phyloP scores from a whole-genome alignment of 192 early-diverging fungal genomes.

The Backusella tuberculispora region DNA sequence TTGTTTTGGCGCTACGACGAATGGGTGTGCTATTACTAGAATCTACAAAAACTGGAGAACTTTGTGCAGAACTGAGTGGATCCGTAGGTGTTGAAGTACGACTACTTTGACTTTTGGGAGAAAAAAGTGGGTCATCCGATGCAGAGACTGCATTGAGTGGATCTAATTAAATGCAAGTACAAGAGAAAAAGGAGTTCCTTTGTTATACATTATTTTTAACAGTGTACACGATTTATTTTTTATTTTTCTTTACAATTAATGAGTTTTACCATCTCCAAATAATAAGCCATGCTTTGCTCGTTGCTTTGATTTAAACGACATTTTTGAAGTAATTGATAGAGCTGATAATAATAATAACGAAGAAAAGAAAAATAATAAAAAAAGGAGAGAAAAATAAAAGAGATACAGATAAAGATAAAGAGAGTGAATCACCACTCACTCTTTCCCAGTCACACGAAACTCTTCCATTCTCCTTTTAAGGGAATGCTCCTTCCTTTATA shows the following conservation, averaged over 20 bases:
- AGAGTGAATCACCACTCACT: no score
- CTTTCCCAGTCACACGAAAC: no score
- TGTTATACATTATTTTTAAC: neutral
- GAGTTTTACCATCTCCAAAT: slow-evolving; percentile 35
- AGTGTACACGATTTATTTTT: neutral
- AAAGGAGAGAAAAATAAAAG: neutral
- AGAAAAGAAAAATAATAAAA: neutral
- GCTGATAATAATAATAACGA: no score
- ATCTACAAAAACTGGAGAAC: slow-evolving; percentile 6
- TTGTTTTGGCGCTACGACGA: neutral
- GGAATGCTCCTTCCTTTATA: no score
- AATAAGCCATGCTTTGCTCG: slow-evolving; percentile 26
- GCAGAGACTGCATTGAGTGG: slow-evolving; percentile 19
- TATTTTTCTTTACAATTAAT: neutral
- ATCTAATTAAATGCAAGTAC: neutral
- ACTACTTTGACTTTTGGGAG: neutral
- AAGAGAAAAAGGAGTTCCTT: neutral
- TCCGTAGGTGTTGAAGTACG: neutral
- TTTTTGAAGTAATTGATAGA: neutral
- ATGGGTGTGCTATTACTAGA: slow-evolving; percentile 1
- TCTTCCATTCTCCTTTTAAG: no score
- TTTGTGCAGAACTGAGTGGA: slow-evolving; percentile 20
- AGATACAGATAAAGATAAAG: no score
- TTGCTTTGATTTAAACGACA: slow-evolving; percentile 25
- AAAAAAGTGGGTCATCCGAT: slow-evolving; percentile 25